Evolutionary conservation across 1,284 basidiomycete species (phyloP).

Genomic region (Fomes fomentarius): DNA sequence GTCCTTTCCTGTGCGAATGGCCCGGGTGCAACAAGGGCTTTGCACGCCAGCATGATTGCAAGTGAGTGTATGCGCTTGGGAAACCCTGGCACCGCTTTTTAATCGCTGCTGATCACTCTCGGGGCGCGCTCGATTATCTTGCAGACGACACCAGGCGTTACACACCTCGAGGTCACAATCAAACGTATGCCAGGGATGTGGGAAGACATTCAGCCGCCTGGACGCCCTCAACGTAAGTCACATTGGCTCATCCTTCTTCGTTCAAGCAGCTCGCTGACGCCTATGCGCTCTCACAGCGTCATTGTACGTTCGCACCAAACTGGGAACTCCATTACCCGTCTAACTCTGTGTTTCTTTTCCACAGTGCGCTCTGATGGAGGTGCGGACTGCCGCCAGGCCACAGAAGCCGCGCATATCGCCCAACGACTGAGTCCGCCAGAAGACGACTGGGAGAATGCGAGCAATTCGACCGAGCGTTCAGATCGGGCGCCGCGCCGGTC

Average conservation of each 20-base stretch:
- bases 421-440: constrained; percentile 32
- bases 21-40: constrained; percentile 94
- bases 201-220: constrained; percentile 91
- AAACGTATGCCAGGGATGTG: constrained; percentile 90
- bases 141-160: constrained; percentile 82
- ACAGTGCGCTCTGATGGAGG: constrained; percentile 82
- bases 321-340: constrained; percentile 11
- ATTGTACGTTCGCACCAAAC: constrained; percentile 35
- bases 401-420: constrained; percentile 33
- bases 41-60: constrained; percentile 95
- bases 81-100: constrained; percentile 12
- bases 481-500: constrained; percentile 27
- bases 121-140: constrained; percentile 17
- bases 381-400: constrained; percentile 61
- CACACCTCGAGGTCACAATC: constrained; percentile 84
- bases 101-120: constrained; percentile 13
- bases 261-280: constrained; percentile 22
- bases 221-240: constrained; percentile 90
- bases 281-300: constrained; percentile 32
- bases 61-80: constrained; percentile 54
- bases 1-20: constrained; percentile 92
- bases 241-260: constrained; percentile 1
- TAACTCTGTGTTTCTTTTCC: constrained; percentile 22
- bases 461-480: constrained; percentile 31
- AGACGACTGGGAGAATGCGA: constrained; percentile 36